These are phyloP conservation scores for Chlamydomonas eustigma DNA, from an alignment of 139 green algal species.

Conservation along the genomic window DNA sequence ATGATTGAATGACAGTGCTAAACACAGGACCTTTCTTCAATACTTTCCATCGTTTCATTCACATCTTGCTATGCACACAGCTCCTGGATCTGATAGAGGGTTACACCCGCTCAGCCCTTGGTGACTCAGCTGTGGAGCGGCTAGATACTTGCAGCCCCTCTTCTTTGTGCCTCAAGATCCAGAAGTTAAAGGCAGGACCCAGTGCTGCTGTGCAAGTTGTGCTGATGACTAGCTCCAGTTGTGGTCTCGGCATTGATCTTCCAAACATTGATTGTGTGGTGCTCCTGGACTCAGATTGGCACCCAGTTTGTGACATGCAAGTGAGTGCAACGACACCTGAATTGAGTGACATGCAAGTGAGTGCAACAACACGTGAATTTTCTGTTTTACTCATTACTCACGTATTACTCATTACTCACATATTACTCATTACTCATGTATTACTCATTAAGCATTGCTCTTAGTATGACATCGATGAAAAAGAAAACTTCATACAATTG, in stretches of 20 bases:
- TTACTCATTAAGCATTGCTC: no score
- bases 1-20: no score
- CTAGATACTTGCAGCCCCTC: slow-evolving; percentile 49
- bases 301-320: slow-evolving; percentile 59
- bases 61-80: no score
- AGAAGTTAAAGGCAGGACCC: slow-evolving; percentile 41
- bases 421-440: no score
- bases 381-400: no score
- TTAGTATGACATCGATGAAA: no score
- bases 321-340: slow-evolving; percentile 4
- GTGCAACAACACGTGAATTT: background rate
- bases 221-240: background rate
- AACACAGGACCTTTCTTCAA: no score
- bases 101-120: slow-evolving; percentile 35
- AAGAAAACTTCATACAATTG: no score
- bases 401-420: no score
- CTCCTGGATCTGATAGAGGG: slow-evolving; percentile 52
- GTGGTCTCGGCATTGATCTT: slow-evolving; percentile 73
- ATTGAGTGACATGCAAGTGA: background rate
- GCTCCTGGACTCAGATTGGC: slow-evolving; percentile 74
- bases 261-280: slow-evolving; percentile 46
- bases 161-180: slow-evolving; percentile 41
- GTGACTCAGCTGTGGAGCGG: slow-evolving; percentile 23
- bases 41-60: no score
- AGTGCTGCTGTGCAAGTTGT: background rate